Evolutionary conservation across 129 eudicot genomes (phyloP).

Genomic region (Erigeron canadensis): DNA sequence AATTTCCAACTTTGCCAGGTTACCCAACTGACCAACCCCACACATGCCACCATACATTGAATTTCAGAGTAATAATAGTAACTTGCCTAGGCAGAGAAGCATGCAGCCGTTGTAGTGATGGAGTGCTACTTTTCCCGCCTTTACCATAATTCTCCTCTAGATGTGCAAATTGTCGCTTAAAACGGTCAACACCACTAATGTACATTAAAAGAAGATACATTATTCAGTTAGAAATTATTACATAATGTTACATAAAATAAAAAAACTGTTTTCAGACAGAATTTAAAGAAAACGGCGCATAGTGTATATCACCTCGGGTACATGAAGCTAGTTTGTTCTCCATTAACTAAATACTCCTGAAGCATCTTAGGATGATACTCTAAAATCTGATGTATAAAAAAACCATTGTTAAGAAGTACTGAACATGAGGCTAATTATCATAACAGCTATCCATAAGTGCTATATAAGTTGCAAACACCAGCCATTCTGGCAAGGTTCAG

Average conservation of each 20-base stretch:
- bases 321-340: conserved; percentile 94
- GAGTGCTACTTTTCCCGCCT: conserved; percentile 68
- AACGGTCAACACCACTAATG: conserved; percentile 89
- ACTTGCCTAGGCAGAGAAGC: conserved; percentile 94
- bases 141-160: conserved; percentile 79
- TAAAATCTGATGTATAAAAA: conserved; percentile 55
- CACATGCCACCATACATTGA: background rate
- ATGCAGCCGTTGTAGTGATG: conserved; percentile 79
- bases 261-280: conserved; percentile 6
- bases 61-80: background rate
- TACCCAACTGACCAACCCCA: background rate
- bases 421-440: conserved; percentile 7
- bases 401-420: conserved; percentile 13
- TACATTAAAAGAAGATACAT: background rate
- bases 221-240: conserved; percentile 3
- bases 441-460: background rate
- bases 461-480: background rate
- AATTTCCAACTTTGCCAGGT: background rate
- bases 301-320: conserved; percentile 77
- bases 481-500: conserved; percentile 1
- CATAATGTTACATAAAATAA: background rate
- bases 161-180: conserved; percentile 96
- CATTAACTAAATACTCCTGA: conserved; percentile 80
- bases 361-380: conserved; percentile 99
- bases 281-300: background rate